These are phyloP conservation scores for Acacia melanoxylon DNA, from an alignment of 306 rosid genomes.

Conservation along the genomic window DNA sequence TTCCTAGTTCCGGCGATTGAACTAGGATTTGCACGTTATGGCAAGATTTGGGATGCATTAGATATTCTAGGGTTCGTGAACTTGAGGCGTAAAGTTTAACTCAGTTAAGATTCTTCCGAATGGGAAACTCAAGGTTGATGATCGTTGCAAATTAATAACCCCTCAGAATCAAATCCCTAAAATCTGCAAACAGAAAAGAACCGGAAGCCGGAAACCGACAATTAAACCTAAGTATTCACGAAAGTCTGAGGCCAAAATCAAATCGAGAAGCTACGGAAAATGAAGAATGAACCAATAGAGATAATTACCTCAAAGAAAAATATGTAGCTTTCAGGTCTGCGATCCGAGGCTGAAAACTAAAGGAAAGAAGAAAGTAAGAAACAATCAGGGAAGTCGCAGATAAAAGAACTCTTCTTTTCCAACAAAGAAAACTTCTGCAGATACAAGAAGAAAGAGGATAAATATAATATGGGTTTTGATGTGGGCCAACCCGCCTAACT, in stretches of 20 bases:
- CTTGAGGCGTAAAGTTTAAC: neutral
- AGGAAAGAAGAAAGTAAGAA: neutral
- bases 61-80: slow-evolving; percentile 17
- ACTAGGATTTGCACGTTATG: slow-evolving; percentile 52
- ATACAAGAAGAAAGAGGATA: no score
- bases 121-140: neutral
- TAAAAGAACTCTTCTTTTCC: no score
- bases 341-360: neutral
- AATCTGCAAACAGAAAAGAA: neutral
- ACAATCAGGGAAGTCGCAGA: no score
- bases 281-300: neutral
- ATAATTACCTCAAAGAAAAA: neutral
- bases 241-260: neutral
- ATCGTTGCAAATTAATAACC: neutral
- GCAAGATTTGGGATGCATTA: slow-evolving; percentile 44
- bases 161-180: neutral
- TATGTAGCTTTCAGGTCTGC: neutral
- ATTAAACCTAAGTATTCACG: neutral
- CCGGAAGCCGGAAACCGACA: neutral
- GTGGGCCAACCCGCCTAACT: no score
- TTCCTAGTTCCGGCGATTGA: slow-evolving; percentile 56
- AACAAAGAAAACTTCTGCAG: no score
- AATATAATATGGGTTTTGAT: no score
- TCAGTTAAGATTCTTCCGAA: neutral
- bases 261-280: neutral